Conservation (phyloP, 768 basidiomycete species). For the Mrakia gelida region DNA sequence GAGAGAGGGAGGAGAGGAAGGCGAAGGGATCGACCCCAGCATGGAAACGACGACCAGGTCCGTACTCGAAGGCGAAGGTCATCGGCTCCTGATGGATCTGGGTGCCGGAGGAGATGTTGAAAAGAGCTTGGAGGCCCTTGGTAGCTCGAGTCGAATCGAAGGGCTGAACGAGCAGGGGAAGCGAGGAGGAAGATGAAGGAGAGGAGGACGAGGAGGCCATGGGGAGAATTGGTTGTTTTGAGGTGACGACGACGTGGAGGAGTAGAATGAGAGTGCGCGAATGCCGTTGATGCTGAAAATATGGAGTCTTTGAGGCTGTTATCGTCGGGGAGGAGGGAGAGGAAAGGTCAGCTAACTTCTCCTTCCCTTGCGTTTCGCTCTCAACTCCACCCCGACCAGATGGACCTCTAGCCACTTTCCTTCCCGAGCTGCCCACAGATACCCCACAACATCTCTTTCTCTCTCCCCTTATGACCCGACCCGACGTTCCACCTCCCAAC, state of each 20-base stretch:
- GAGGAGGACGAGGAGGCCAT: background rate
- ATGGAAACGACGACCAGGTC: no score
- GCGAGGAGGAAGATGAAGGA: background rate
- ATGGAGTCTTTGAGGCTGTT: background rate
- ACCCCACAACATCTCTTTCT: background rate
- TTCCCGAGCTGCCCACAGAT: background rate
- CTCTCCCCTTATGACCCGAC: background rate
- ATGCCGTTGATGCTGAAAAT: background rate
- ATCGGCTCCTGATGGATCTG: no score
- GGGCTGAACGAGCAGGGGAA: background rate
- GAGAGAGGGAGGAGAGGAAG: no score
- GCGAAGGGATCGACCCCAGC: no score
- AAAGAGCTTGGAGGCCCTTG: background rate
- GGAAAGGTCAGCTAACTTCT: background rate
- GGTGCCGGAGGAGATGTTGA: background rate
- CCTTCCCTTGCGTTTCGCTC: background rate
- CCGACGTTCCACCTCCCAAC: background rate
- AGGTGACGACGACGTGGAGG: no score
- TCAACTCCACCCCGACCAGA: background rate
- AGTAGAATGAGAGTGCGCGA: no score
- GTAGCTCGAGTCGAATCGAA: background rate
- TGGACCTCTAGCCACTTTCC: background rate
- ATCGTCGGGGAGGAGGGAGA: background rate
- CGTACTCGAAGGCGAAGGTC: no score
- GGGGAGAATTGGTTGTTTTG: no score